Evolutionary conservation across 495 filamentous ascomycete genomes (phyloP).

Genomic region (Aspergillus haitiensis): DNA sequence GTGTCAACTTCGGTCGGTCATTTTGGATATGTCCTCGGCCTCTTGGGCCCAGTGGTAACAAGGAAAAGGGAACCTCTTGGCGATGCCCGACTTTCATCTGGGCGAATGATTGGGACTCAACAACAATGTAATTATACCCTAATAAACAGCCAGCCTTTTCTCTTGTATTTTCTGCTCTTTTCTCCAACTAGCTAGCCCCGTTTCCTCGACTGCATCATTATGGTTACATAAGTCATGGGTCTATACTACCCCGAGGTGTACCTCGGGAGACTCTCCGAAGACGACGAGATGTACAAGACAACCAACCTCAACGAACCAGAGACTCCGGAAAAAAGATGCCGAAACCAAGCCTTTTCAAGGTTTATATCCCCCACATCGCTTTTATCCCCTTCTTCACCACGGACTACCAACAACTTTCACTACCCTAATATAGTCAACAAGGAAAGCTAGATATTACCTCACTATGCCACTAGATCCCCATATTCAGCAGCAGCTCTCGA

Average conservation of each 20-base stretch:
- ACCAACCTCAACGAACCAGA: not conserved
- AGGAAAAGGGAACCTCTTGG: conserved; percentile 80
- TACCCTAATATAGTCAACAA: no score
- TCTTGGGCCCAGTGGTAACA: conserved; percentile 76
- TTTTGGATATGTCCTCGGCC: conserved; percentile 88
- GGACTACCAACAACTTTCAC: no score
- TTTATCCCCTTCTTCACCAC: no score
- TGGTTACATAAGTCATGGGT: no score
- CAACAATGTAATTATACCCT: conserved; percentile 9
- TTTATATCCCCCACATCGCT: no score
- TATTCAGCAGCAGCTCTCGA: not conserved
- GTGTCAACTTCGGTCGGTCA: conserved; percentile 75
- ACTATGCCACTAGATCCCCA: no score
- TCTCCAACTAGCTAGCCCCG: not conserved
- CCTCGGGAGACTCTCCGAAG: no score
- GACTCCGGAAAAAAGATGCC: not conserved
- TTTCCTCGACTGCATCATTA: no score
- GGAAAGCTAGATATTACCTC: no score
- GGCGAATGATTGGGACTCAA: conserved; percentile 76
- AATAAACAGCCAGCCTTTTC: not conserved
- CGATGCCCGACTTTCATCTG: conserved; percentile 87
- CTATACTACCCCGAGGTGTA: no score
- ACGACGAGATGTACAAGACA: no score
- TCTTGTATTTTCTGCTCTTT: not conserved
- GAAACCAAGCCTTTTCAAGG: not conserved